Base-by-base conservation (phyloP, 2,329 filamentous ascomycete genomes). In the Colletotrichum aenigma region DNA sequence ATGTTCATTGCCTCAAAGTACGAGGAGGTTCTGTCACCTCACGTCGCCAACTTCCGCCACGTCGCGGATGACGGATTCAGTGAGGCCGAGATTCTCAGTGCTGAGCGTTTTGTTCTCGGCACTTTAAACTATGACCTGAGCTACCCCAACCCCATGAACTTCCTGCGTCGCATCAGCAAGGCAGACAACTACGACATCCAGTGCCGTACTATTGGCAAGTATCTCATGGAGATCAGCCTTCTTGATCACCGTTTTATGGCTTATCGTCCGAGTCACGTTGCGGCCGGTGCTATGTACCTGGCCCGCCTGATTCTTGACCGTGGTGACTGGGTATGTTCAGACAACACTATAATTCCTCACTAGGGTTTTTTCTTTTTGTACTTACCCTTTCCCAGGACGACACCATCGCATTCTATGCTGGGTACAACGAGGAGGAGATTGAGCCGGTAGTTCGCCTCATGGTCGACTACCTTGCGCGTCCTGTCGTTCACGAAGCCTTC, bases 1-100 rank as follows among this genome's bases (percentile, higher is more conserved):
- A 98, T 99, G 97, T 98, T 98, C 88, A 98, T 98, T 82, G 97
- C 97, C 15, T 97, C 96, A 82, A 99, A 99, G 88, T 99, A 98
- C 84, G 96, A 99, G 86, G 97, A 99, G 84, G 96, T 99, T 66
- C 91, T 99, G 66, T 98, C 97, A 13, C 97, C 97, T 61, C 96
- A 98, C 80, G 96, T 99, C 52, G 94, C 94, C 84, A 98, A 98
- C 90, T 99, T 99, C 89, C 95, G 95, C 81, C 95, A 98, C 81
- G 96, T 99, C 80, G 96, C 97, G 82, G 97, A 99, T 82, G 96
- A 98, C 85, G 97, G 96, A 72, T 99, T 98, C 86, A 94, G 93
- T 6, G 96, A 98, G 84, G 93, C 95, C 61, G 97, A 99, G 87
- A 98, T 99, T 79, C 90, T 99, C 52, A 96, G 95, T 82, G 97